Conservation (phyloP, 768 basidiomycete genomes). For the Naganishia randhawae region DNA sequence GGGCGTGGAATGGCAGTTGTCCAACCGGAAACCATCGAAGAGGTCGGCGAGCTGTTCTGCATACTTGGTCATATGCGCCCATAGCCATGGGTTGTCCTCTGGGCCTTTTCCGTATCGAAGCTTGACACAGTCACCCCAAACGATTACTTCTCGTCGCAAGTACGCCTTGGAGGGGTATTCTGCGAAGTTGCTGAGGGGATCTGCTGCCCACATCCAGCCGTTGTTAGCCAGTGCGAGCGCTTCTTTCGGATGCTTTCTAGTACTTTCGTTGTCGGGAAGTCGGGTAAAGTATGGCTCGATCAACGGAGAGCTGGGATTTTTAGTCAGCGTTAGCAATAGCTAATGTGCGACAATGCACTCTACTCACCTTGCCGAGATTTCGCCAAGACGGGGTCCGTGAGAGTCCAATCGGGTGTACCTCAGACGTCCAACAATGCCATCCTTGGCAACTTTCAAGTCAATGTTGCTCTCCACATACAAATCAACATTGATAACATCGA, state of each 20-base stretch:
- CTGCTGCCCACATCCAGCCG: conserved; percentile 97
- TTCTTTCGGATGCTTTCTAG: conserved; percentile 54
- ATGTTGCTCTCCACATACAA: conserved; percentile 82
- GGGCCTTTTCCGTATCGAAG: conserved; percentile 82
- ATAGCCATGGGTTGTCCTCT: conserved; percentile 84
- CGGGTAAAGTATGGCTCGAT: conserved; percentile 92
- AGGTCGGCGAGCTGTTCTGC: conserved; percentile 71
- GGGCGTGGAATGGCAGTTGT: conserved; percentile 98
- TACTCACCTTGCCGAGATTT: conserved; percentile 65
- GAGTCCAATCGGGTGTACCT: conserved; percentile 76
- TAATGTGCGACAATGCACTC: not conserved
- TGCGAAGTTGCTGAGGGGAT: conserved; percentile 92
- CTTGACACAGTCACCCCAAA: conserved; percentile 98
- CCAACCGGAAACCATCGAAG: conserved; percentile 95
- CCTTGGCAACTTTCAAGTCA: conserved; percentile 70
- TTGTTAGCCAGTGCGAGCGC: conserved; percentile 88
- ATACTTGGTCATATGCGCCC: conserved; percentile 84
- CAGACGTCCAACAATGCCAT: conserved; percentile 69
- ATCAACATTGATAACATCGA: conserved; percentile 83
- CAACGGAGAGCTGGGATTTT: conserved; percentile 63
- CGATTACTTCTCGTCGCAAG: conserved; percentile 90
- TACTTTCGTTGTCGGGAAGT: conserved; percentile 55
- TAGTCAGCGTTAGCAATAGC: not conserved
- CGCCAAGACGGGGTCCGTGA: conserved; percentile 76
- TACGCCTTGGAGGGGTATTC: conserved; percentile 88